Percentiles rank a stretch among this genome's conserved stretches.
Conservation (phyloP, 23 red algal genomes). For the Gracilariopsis chorda region DNA sequence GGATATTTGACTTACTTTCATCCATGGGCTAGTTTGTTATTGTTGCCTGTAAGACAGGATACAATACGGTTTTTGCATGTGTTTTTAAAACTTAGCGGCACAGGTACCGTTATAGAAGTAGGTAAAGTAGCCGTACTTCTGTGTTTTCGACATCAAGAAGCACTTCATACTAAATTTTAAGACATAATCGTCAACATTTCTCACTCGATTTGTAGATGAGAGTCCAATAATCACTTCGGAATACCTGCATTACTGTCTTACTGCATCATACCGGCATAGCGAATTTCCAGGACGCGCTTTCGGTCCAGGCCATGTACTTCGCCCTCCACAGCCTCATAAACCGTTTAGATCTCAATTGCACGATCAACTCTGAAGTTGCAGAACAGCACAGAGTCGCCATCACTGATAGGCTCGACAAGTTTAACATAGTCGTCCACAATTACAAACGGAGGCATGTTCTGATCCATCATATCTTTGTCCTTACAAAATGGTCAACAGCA, state of each 20-base stretch:
- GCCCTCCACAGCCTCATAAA: conserved; percentile 74
- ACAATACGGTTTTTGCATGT: conserved; percentile 64
- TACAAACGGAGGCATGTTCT: conserved; percentile 84
- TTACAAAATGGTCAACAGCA: conserved; percentile 79
- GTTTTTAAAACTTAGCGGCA: conserved; percentile 79
- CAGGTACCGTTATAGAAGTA: conserved; percentile 95
- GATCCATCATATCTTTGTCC: conserved; percentile 70
- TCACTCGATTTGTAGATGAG: conserved; percentile 56
- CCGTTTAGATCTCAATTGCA: conserved; percentile 78
- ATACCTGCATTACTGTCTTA: conserved; percentile 85
- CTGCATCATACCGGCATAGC: conserved; percentile 92
- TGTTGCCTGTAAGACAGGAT: conserved; percentile 76
- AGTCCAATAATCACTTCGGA: conserved; percentile 69
- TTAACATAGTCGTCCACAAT: conserved; percentile 72
- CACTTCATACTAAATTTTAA: conserved; percentile 62
- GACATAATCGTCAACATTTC: conserved; percentile 65
- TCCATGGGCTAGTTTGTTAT: conserved; percentile 70
- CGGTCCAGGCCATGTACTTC: conserved; percentile 76
- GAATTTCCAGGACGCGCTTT: conserved; percentile 60
- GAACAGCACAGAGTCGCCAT: conserved; percentile 87
- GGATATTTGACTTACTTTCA: conserved; percentile 66
- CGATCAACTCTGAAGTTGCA: conserved; percentile 93
- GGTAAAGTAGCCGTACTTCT: conserved; percentile 94
- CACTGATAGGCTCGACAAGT: conserved; percentile 52
- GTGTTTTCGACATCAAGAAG: conserved; percentile 74